These are phyloP conservation scores for Plectosphaerella plurivora DNA, from an alignment of 2,329 filamentous ascomycete genomes.

Conservation along the genomic window DNA sequence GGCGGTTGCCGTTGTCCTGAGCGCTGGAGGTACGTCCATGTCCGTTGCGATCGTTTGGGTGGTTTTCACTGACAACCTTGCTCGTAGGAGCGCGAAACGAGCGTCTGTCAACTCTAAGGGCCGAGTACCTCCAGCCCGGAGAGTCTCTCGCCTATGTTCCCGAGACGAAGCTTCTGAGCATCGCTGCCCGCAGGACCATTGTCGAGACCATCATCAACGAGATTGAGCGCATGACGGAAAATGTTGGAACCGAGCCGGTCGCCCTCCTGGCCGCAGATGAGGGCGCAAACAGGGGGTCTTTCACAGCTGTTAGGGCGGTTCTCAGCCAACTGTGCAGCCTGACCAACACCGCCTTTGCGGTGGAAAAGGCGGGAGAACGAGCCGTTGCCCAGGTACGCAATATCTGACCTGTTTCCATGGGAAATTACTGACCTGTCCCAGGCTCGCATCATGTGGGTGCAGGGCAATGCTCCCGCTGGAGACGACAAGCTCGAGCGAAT, in stretches of 20 bases:
- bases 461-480: slow-evolving; percentile 8
- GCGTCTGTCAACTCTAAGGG: not conserved
- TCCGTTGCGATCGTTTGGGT: not conserved
- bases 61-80: not conserved
- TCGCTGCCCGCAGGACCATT: slow-evolving; percentile 29
- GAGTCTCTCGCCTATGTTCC: not conserved
- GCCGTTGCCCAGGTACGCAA: not conserved
- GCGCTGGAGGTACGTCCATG: not conserved
- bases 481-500: slow-evolving; percentile 6
- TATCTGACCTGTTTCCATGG: not conserved
- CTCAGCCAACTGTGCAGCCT: not conserved
- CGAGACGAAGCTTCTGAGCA: slow-evolving; percentile 20
- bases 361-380: not conserved
- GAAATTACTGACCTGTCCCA: not conserved
- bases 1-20: not conserved
- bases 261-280: not conserved
- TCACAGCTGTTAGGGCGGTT: not conserved
- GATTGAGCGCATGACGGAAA: slow-evolving; percentile 3
- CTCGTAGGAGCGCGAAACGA: not conserved
- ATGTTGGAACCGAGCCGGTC: not conserved
- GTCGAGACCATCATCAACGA: slow-evolving; percentile 28
- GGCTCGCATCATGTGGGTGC: not conserved
- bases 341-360: not conserved
- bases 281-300: not conserved
- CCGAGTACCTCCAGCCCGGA: not conserved